A percentile compares a stretch with the other conserved stretches of the same genome.
phyloP scores from a whole-genome alignment of 2,329 filamentous ascomycete genomes.

The Rhynchosporium agropyri region DNA sequence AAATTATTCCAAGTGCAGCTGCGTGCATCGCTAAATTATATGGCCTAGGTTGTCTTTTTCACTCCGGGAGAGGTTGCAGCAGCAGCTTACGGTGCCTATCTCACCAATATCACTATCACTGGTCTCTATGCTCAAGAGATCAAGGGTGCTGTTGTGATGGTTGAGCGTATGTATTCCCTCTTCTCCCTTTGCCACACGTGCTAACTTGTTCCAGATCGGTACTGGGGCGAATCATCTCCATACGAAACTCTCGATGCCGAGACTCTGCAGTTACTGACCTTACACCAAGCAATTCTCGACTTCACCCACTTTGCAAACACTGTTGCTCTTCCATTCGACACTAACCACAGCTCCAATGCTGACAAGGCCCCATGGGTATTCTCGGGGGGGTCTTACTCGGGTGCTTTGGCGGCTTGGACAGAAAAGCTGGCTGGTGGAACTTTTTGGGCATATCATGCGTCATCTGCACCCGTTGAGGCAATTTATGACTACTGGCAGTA shows the following conservation, averaged over 20 bases:
- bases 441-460: slow-evolving; percentile 62
- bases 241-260: slow-evolving; percentile 53
- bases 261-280: slow-evolving; percentile 56
- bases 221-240: slow-evolving; percentile 59
- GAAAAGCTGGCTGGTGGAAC: slow-evolving; percentile 55
- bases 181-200: neutral
- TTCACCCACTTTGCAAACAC: slow-evolving; percentile 57
- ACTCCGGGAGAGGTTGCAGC: slow-evolving; percentile 56
- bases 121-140: slow-evolving; percentile 56
- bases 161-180: slow-evolving; percentile 50
- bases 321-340: slow-evolving; percentile 56
- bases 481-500: slow-evolving; percentile 62
- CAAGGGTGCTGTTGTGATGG: slow-evolving; percentile 55
- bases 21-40: neutral
- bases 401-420: slow-evolving; percentile 59
- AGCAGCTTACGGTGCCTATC: slow-evolving; percentile 50
- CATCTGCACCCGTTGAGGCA: slow-evolving; percentile 57
- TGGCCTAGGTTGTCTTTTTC: slow-evolving; percentile 50
- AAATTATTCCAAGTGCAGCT: slow-evolving; percentile 9
- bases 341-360: slow-evolving; percentile 51
- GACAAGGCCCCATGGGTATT: slow-evolving; percentile 58
- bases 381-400: slow-evolving; percentile 58
- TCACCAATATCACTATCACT: slow-evolving; percentile 53
- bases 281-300: slow-evolving; percentile 57
- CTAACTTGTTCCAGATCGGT: slow-evolving; percentile 49